Evolutionary conservation across 83 land plant species (phyloP).

Genomic region (Larix sibirica): DNA sequence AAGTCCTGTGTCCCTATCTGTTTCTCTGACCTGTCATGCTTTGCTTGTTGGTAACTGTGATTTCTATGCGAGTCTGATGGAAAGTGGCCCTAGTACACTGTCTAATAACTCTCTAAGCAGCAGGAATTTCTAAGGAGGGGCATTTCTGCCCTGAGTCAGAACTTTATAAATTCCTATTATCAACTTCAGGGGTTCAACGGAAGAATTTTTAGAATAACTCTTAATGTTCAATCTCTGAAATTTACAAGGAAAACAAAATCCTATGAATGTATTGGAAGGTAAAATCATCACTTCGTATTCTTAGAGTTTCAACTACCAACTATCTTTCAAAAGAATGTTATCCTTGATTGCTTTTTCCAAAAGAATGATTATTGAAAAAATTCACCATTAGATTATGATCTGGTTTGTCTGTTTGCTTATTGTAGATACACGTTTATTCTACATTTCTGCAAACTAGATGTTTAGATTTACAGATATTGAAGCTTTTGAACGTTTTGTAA

Average conservation of each 20-base stretch:
- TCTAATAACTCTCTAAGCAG: too few species aligned
- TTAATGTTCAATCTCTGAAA: background rate
- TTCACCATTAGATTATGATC: background rate
- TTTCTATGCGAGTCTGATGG: too few species aligned
- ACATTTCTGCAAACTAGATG: background rate
- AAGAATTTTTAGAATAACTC: background rate
- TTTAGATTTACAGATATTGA: background rate
- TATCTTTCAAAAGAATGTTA: background rate
- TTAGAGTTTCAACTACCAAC: background rate
- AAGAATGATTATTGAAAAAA: background rate
- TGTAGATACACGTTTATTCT: background rate
- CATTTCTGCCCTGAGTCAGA: too few species aligned
- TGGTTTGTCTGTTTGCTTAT: background rate
- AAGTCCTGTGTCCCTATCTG: too few species aligned
- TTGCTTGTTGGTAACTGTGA: too few species aligned
- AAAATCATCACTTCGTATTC: background rate
- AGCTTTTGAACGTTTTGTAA: background rate
- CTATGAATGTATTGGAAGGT: background rate
- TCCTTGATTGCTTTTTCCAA: background rate
- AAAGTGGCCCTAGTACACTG: too few species aligned
- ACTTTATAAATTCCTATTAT: background rate
- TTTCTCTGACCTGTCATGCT: too few species aligned
- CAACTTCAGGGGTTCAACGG: too few species aligned
- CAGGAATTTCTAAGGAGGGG: too few species aligned
- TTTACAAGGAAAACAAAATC: background rate